Percentiles rank a stretch among this genome's conserved stretches.
These are phyloP conservation scores for Salvia hispanica DNA, from an alignment of 257 asterid genomes.

Conservation along the genomic window DNA sequence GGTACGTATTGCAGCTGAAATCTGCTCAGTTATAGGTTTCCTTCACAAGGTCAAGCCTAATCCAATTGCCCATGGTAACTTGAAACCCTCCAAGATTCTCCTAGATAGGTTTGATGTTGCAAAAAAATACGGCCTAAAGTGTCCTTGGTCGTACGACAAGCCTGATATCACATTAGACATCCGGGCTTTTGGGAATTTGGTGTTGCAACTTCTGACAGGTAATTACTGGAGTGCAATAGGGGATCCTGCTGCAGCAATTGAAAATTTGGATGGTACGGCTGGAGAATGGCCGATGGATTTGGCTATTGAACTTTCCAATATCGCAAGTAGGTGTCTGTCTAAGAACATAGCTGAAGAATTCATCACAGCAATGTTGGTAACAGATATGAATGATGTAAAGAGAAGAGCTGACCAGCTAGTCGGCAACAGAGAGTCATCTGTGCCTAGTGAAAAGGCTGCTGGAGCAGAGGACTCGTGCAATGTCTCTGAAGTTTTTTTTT, in stretches of 20 bases:
- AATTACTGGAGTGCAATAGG: constrained; percentile 41
- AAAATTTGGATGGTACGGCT: constrained; percentile 43
- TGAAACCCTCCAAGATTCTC: constrained; percentile 61
- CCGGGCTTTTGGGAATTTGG: constrained; percentile 56
- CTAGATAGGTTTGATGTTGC: constrained; percentile 56
- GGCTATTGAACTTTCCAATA: constrained; percentile 57
- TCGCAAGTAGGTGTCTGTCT: constrained; percentile 51
- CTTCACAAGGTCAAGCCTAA: constrained; percentile 61
- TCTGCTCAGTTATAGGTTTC: constrained; percentile 58
- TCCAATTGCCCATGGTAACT: constrained; percentile 60
- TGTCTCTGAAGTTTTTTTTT: constrained; percentile 52
- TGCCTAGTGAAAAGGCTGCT: constrained; percentile 31
- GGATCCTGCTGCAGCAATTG: constrained; percentile 33
- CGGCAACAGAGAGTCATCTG: constrained; percentile 29
- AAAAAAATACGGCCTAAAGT: constrained; percentile 41
- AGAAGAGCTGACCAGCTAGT: constrained; percentile 51
- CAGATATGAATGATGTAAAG: constrained; percentile 48
- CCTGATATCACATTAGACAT: constrained; percentile 42
- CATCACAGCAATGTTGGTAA: constrained; percentile 35
- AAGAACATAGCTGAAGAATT: constrained; percentile 33
- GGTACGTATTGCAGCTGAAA: constrained; percentile 55
- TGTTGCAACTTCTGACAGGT: constrained; percentile 64
- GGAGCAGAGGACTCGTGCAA: constrained; percentile 33
- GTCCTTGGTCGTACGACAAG: constrained; percentile 23
- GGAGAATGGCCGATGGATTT: constrained; percentile 74